phyloP scores from a whole-genome alignment of 148 eudicot genomes.

The Arbutus unedo region DNA sequence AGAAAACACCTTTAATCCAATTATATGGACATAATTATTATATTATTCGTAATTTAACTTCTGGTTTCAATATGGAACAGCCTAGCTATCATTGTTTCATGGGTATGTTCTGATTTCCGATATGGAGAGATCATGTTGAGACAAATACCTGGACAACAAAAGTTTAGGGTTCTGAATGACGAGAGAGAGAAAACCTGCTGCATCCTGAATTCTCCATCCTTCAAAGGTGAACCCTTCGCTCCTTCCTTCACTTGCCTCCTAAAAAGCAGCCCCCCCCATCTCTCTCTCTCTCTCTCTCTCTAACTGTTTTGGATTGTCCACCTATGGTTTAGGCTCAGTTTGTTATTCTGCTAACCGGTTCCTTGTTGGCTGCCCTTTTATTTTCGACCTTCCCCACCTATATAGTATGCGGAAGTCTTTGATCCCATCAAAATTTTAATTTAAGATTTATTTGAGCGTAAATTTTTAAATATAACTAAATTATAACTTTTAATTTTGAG shows the following conservation, averaged over 20 bases:
- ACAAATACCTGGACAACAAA: constrained; percentile 21
- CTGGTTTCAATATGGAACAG: background rate
- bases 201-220: constrained; percentile 14
- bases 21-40: too few relatives aligned
- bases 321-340: constrained; percentile 11
- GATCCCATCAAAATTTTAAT: too few relatives aligned
- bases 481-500: too few relatives aligned
- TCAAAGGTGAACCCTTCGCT: constrained; percentile 10
- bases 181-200: constrained; percentile 17
- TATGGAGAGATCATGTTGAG: background rate
- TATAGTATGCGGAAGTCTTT: too few relatives aligned
- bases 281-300: constrained; percentile 11
- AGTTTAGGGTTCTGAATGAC: constrained; percentile 10
- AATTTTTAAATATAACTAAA: too few relatives aligned
- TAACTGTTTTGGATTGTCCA: background rate
- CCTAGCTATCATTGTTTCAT: background rate
- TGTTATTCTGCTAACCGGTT: background rate
- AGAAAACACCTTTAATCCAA: too few relatives aligned
- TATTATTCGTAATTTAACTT: too few relatives aligned
- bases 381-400: background rate
- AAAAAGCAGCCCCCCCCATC: constrained; percentile 20
- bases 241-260: constrained; percentile 23
- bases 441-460: too few relatives aligned
- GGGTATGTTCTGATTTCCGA: background rate
- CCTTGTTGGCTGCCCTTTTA: constrained; percentile 4